Percentiles rank a stretch among this genome's conserved stretches.
phyloP scores from a whole-genome alignment of 2,329 filamentous ascomycete species.

The Trematosphaeria pertusa region DNA sequence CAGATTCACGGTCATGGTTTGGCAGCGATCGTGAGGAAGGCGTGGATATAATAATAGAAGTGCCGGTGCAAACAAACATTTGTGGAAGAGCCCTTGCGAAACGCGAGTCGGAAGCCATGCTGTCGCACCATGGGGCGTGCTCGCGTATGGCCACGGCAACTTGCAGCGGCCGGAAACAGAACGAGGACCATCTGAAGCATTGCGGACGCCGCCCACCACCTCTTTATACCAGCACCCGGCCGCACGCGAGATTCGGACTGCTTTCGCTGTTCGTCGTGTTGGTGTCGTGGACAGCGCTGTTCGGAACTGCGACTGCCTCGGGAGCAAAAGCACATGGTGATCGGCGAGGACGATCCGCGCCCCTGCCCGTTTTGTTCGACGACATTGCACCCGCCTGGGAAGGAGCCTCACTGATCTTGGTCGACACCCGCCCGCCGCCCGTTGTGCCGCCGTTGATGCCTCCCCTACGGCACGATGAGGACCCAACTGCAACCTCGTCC shows the following conservation, averaged over 20 bases:
- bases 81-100: constrained; percentile 19
- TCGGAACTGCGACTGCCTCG: constrained; percentile 33
- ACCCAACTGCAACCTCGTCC: constrained; percentile 29
- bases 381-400: constrained; percentile 28
- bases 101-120: constrained; percentile 27
- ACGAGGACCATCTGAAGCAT: constrained; percentile 28
- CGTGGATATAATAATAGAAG: constrained; percentile 27
- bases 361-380: constrained; percentile 27
- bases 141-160: constrained; percentile 21
- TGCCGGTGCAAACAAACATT: constrained; percentile 8
- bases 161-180: constrained; percentile 7
- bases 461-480: constrained; percentile 35
- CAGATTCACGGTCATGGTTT: constrained; percentile 29
- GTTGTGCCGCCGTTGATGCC: constrained; percentile 39
- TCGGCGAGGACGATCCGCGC: constrained; percentile 30
- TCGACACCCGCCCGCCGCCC: constrained; percentile 41
- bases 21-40: constrained; percentile 13
- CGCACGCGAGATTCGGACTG: constrained; percentile 19
- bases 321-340: constrained; percentile 39
- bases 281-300: constrained; percentile 32
- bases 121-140: constrained; percentile 45
- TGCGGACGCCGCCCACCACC: constrained; percentile 24
- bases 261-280: constrained; percentile 36
- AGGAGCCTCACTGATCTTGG: constrained; percentile 33
- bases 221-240: constrained; percentile 24